Conservation (phyloP, 192 early-diverging fungal species). For the Podila horticola region DNA sequence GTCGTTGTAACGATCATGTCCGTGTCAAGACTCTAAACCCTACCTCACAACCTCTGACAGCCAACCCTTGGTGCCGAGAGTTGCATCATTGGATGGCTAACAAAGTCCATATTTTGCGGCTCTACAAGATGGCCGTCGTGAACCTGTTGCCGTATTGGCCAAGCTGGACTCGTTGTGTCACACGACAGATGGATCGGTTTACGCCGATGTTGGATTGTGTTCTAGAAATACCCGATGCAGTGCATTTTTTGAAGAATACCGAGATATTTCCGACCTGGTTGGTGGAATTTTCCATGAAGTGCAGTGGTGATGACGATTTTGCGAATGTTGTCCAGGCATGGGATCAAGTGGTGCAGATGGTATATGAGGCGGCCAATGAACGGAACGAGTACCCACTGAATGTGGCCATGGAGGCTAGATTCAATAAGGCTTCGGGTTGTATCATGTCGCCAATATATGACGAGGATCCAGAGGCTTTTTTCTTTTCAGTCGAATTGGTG, state of each 20-base stretch:
- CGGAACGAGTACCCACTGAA: constrained; percentile 12
- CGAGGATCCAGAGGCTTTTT: constrained; percentile 8
- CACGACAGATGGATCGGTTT: constrained; percentile 6
- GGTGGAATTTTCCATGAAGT: constrained; percentile 12
- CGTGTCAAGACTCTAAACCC: constrained; percentile 14
- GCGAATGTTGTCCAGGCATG: constrained; percentile 1
- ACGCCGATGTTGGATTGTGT: constrained; percentile 8
- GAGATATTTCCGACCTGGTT: constrained; percentile 7
- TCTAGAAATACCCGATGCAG: constrained; percentile 11
- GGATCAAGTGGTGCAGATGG: constrained; percentile 9
- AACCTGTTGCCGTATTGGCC: constrained; percentile 11
- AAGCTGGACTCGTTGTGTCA: constrained; percentile 3
- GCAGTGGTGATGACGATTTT: constrained; percentile 4
- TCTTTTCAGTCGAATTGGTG: constrained; percentile 9
- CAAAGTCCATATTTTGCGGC: neutral
- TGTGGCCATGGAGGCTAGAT: constrained; percentile 10
- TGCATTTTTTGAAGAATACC: constrained; percentile 4
- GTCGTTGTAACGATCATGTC: constrained; percentile 5
- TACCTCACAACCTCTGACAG: constrained; percentile 1
- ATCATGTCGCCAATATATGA: constrained; percentile 20
- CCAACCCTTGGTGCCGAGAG: constrained; percentile 4
- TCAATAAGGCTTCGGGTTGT: constrained; percentile 12
- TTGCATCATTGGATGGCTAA: constrained; percentile 3
- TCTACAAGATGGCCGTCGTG: neutral
- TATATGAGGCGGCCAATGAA: constrained; percentile 6